A percentile compares a stretch with the other conserved stretches of the same genome.
These are phyloP conservation scores for Heracleum sosnowskyi DNA, from an alignment of 129 eudicot species.

Conservation along the genomic window DNA sequence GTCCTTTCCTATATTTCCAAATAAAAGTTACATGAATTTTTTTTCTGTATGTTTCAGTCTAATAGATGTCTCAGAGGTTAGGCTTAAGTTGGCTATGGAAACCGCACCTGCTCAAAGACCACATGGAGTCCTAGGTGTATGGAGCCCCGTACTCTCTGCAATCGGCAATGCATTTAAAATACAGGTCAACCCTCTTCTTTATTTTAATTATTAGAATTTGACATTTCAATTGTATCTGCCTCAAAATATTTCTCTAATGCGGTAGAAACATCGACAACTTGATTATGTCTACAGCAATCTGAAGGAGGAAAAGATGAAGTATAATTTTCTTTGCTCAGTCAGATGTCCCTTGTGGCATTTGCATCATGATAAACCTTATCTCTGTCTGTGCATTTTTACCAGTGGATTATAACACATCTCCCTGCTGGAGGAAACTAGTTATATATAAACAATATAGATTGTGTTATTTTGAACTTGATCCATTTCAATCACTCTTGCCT, in stretches of 20 bases:
- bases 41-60: slow-evolving; percentile 44
- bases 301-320: not conserved
- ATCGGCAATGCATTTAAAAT: slow-evolving; percentile 96
- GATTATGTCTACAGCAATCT: not conserved
- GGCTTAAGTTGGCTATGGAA: slow-evolving; percentile 80
- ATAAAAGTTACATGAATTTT: not conserved
- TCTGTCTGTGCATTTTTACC: not conserved
- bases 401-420: not conserved
- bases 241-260: not conserved
- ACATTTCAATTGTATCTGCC: not conserved
- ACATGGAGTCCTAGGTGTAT: slow-evolving; percentile 88
- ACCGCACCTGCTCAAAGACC: slow-evolving; percentile 99
- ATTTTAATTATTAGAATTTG: not conserved
- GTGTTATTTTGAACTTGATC: not conserved
- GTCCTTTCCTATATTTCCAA: not conserved
- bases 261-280: not conserved
- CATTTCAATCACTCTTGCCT: not conserved
- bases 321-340: not conserved
- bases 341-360: not conserved
- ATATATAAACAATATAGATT: not conserved
- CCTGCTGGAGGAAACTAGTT: not conserved
- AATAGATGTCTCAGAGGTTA: slow-evolving; percentile 88
- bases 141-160: slow-evolving; percentile 97
- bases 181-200: slow-evolving; percentile 41
- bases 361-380: not conserved